Evolutionary conservation across 2,329 filamentous ascomycete genomes (phyloP), one percentile per base, ranked within the genome.

Genomic region (Coniochaeta sp.): DNA sequence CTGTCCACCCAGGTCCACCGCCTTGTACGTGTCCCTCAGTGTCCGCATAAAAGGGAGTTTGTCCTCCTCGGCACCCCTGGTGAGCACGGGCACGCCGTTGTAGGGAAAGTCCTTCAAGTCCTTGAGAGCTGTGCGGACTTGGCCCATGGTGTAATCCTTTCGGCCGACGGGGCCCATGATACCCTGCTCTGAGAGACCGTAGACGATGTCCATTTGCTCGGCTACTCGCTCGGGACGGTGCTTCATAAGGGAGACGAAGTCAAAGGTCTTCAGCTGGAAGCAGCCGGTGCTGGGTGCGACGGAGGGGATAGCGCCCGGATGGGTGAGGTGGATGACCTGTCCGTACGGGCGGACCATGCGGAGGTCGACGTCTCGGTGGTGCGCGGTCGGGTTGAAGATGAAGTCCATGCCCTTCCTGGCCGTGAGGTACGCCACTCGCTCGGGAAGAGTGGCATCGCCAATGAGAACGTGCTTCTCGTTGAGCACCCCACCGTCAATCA

Each of bases 341-440:
- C 35, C 35, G 35, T 40, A 40, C 9, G 16, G 35, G 8, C 35
- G 52, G 22, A 73, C 63, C 38, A 69, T 73, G 33, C 62, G 57
- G 13, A 64, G 57, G 51, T 63, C 67, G 3, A 59, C 52, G 3
- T 67, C 63, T 4, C 66, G 49, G 31, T 67, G 57, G 8, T 65
- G 58, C 47, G 68, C 67, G 0, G 74, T 71, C 0, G 75, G 65
- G 55, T 77, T 75, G 49, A 76, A 75, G 1, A 78, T 63, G 3
- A 76, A 53, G 42, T 78, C 71, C 2, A 76, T 67, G 12, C 69
- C 68, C 3, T 53, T 50, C 1, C 58, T 53, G 13, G 53, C 54
- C 1, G 71, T 74, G 16, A 64, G 50, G 0, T 62, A 54, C 26
- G 64, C 57, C 30, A 76, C 55, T 4, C 56, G 49, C 0, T 60